Evolutionary conservation across 306 rosid species (phyloP), one percentile per base, ranked within the genome.

Genomic region (Pachyrhizus erosus): DNA sequence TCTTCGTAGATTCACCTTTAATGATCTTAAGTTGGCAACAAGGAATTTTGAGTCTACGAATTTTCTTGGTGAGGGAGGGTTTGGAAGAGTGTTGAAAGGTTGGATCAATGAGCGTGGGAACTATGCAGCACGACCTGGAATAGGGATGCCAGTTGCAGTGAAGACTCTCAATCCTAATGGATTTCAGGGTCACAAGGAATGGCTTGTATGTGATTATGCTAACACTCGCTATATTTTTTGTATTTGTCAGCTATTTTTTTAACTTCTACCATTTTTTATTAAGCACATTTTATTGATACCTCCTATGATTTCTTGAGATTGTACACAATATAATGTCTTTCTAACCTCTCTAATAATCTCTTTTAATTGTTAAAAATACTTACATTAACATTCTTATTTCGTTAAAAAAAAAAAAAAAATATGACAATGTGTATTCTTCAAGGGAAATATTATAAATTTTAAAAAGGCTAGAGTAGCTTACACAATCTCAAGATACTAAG

Each of bases 101-200:
- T 88, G 90, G 91, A 67, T 90, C 7, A 69, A 46, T 18, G 82
- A 52, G 5, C 23, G 57, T 12, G 89, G 84, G 11, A 70, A 55
- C 39, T 11, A 2, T 70, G 86, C 78, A 21, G 67, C 86, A 57
- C 82, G 77, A 74, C 74, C 89, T 34, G 86, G 77, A 69, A 9
- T 15, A 0, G 87, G 87, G 51, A 13, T 91, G 1, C 79, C 93
- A 0, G 90, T 91, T 42, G 98, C 98, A 1, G 94, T 93, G 2
- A 93, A 93, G 80, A 82, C 85, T 24, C 94, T 90, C 4, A 90
- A 91, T 70, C 84, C 8, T 60, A 79, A 70, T 17, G 96, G 93
- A 33, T 73, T 75, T 18, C 96, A 93, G 76, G 97, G 94, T 7
- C 96, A 91, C n/a, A 89, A 31, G 23, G 96, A 93, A 85, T 93